Evolutionary conservation across 805 yeast species (phyloP), one percentile per base, ranked within the genome.

Genomic region (Wickerhamiella musiphila): DNA sequence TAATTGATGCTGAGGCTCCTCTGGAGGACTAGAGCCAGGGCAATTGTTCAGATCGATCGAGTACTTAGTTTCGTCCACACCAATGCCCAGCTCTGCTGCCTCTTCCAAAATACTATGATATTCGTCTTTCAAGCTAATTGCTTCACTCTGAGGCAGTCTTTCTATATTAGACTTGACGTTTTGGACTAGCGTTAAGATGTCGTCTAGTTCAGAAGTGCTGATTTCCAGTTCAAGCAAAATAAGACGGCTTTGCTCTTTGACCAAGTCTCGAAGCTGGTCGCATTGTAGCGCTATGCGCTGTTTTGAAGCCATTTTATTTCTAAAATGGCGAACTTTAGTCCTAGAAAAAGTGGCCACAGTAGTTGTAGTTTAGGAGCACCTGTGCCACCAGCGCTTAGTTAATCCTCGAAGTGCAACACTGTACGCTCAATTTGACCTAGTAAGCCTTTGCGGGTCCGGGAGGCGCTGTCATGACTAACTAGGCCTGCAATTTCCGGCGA

Each of bases 221-320:
- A 47, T 47, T 33, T 44, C 47, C 7, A 45, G 34, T 12, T 45
- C 45, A 8, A 44, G 35, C n/a, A 45, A 38, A 12, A 27, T 35
- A 35, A 45, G 38, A 13, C 49, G 38, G 29, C 37, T 34, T 28
- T 45, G 49, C 29, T 45, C 49, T 9, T 35, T 33, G 13, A 44
- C 36, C 28, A 40, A 29, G 27, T 42, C 49, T 12, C 26, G 29
- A 14, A 45, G 32, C 32, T 45, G 47, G 18, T 33, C 38, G n/a
- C 41, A 28, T 28, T 42, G 48, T 25, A 38, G 34, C 23, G 31
- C 25, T n/a, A 45, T 31, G 12, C 47, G 40, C 28, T 35, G 35
- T 12, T 23, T 8, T 6, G 30, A 17, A 3, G 20, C 19, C 30
- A 28, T 28, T 24, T 19, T 19, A 9, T n/a, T n/a, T n/a, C n/a